These are phyloP conservation scores for Pythium biforme DNA, from an alignment of 352 stramenopile species.

Conservation along the genomic window DNA sequence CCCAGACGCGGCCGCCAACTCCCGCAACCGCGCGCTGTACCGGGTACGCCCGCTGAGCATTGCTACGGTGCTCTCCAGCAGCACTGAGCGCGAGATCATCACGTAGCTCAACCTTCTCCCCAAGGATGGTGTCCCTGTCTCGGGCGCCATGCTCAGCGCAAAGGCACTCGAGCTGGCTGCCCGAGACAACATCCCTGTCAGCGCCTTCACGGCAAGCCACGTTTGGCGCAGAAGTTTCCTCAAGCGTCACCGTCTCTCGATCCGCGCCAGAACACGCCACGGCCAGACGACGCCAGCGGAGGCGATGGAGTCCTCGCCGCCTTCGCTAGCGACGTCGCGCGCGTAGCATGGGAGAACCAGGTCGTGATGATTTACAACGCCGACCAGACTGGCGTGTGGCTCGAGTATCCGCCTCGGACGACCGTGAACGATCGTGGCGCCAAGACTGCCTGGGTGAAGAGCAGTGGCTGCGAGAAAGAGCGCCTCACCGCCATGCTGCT, in stretches of 20 bases:
- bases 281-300: slow-evolving; percentile 1
- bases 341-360: not conserved
- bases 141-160: not conserved
- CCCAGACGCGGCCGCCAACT: not conserved
- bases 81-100: not conserved
- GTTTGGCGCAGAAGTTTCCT: not conserved
- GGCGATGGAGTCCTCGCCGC: not conserved
- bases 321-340: not conserved
- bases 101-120: too few relatives aligned
- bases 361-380: slow-evolving; percentile 24
- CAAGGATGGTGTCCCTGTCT: not conserved
- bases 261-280: not conserved
- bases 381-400: slow-evolving; percentile 22
- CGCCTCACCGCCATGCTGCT: slow-evolving; percentile 28
- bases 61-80: not conserved
- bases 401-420: slow-evolving; percentile 26
- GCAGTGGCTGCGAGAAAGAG: slow-evolving; percentile 21
- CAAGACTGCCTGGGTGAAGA: slow-evolving; percentile 27
- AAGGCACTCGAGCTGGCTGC: not conserved
- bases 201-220: not conserved
- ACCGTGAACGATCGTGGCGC: slow-evolving; percentile 16
- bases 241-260: slow-evolving; percentile 1
- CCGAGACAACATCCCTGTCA: not conserved
- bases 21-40: too few relatives aligned
- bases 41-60: too few relatives aligned